A percentile compares a stretch with the other conserved stretches of the same genome.
Evolutionary conservation across 2,329 filamentous ascomycete genomes (phyloP).

Genomic region (Paecilomyces variotii): DNA sequence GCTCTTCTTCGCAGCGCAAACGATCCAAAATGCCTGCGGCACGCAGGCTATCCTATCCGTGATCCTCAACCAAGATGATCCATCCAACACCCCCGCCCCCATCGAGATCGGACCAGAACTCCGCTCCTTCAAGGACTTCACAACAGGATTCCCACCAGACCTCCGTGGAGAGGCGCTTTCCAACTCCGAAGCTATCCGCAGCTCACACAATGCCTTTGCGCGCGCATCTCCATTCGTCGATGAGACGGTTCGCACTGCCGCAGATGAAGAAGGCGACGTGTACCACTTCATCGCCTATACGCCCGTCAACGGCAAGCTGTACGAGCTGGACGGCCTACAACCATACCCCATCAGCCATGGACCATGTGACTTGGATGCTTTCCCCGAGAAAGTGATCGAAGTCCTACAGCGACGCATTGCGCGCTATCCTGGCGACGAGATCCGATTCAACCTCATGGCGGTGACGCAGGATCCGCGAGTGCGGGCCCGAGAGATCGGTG

Average conservation of each 20-base stretch:
- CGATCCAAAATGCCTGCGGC: constrained; percentile 96
- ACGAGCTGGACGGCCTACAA: constrained; percentile 93
- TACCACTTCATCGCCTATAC: constrained; percentile 99
- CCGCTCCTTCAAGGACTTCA: constrained; percentile 78
- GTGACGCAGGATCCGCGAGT: constrained; percentile 79
- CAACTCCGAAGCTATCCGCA: constrained; percentile 63
- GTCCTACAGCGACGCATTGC: constrained; percentile 77
- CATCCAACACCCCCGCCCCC: constrained; percentile 15
- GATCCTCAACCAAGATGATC: constrained; percentile 67
- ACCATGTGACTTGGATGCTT: constrained; percentile 58
- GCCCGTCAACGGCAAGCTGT: constrained; percentile 67
- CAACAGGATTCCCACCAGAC: constrained; percentile 71
- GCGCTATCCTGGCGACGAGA: constrained; percentile 78
- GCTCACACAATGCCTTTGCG: constrained; percentile 85
- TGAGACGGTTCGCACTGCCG: constrained; percentile 67
- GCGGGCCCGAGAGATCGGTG: constrained; percentile 71
- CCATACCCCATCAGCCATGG: constrained; percentile 88
- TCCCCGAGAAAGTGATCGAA: constrained; percentile 74
- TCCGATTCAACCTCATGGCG: constrained; percentile 90
- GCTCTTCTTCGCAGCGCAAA: constrained; percentile 92
- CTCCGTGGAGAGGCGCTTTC: constrained; percentile 62
- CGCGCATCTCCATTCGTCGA: constrained; percentile 84
- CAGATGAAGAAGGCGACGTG: constrained; percentile 70
- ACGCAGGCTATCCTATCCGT: constrained; percentile 92
- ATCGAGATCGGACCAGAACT: constrained; percentile 67